A percentile compares a stretch with the other conserved stretches of the same genome.
Evolutionary conservation across 169 alveolate genomes (phyloP).

Genomic region (Cryptosporidium baileyi): DNA sequence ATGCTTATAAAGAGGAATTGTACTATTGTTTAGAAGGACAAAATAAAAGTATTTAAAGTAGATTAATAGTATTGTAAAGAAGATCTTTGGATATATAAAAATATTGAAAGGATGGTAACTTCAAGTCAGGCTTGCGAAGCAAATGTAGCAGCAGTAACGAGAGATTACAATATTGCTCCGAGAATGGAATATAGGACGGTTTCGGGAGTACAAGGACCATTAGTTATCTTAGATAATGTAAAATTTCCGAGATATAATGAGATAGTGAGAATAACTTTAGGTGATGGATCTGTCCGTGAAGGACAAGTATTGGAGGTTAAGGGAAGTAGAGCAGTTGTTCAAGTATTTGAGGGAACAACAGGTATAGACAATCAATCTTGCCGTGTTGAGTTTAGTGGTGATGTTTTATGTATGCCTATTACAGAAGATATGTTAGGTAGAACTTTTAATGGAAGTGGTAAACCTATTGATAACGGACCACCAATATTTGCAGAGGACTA

Average conservation of each 20-base stretch:
- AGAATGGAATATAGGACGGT: constrained; percentile 96
- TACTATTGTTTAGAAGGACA: too few species aligned
- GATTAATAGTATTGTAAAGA: too few species aligned
- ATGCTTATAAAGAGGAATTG: too few species aligned
- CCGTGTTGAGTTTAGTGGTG: constrained; percentile 98
- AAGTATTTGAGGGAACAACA: constrained; percentile 99
- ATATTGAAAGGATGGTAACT: constrained; percentile 28
- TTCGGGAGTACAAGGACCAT: constrained; percentile 96
- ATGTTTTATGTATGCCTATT: constrained; percentile 97
- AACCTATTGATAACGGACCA: constrained; percentile 99
- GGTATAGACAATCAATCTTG: constrained; percentile 97
- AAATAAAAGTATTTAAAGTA: too few species aligned
- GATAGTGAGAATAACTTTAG: constrained; percentile 95
- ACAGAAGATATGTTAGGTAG: constrained; percentile 99
- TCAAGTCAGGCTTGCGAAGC: constrained; percentile 79
- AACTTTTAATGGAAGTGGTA: constrained; percentile 99
- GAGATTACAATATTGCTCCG: constrained; percentile 92
- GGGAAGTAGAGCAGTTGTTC: constrained; percentile 97
- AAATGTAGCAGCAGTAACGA: constrained; percentile 89
- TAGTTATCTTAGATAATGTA: constrained; percentile 98
- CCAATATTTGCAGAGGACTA: constrained; percentile 97
- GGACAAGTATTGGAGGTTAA: constrained; percentile 98
- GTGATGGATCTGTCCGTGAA: constrained; percentile 95
- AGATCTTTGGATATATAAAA: background rate
- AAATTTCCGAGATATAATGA: constrained; percentile 98